Evolutionary conservation across 2,329 filamentous ascomycete genomes (phyloP).

Genomic region (Samsoniella hepiali): DNA sequence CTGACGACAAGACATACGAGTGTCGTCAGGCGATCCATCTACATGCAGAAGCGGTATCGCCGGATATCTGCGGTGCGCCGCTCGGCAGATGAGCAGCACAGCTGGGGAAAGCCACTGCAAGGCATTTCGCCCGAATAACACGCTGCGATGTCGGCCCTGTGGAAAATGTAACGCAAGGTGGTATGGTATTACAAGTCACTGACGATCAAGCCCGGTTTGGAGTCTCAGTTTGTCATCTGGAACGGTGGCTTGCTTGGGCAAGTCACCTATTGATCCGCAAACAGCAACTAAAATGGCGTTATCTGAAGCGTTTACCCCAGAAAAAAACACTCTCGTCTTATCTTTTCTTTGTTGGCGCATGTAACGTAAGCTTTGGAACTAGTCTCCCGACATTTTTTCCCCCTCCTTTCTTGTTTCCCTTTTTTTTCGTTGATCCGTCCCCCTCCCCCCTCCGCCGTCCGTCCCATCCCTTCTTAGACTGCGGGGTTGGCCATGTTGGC

Average conservation of each 20-base stretch:
- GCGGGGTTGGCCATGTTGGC: conserved; percentile 28
- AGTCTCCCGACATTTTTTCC: neutral
- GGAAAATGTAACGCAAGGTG: neutral
- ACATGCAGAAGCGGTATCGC: neutral
- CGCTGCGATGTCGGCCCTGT: neutral
- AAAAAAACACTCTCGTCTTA: neutral
- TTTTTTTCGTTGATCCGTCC: too few species aligned
- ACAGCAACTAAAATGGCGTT: neutral
- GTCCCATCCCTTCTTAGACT: neutral
- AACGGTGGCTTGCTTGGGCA: neutral
- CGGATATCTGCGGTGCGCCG: neutral
- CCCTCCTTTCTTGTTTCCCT: too few species aligned
- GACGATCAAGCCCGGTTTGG: neutral
- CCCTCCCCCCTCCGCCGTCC: neutral
- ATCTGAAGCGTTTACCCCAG: neutral
- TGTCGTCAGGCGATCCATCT: too few species aligned
- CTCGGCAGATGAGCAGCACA: neutral
- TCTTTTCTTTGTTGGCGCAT: neutral
- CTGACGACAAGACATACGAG: too few species aligned
- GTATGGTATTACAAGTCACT: neutral
- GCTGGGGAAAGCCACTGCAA: neutral
- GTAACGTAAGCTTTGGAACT: neutral
- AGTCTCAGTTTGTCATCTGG: neutral
- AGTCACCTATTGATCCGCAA: neutral
- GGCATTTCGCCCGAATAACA: neutral